These are phyloP conservation scores for Triticum urartu DNA, from an alignment of 176 grass and related monocot species.

Conservation along the genomic window DNA sequence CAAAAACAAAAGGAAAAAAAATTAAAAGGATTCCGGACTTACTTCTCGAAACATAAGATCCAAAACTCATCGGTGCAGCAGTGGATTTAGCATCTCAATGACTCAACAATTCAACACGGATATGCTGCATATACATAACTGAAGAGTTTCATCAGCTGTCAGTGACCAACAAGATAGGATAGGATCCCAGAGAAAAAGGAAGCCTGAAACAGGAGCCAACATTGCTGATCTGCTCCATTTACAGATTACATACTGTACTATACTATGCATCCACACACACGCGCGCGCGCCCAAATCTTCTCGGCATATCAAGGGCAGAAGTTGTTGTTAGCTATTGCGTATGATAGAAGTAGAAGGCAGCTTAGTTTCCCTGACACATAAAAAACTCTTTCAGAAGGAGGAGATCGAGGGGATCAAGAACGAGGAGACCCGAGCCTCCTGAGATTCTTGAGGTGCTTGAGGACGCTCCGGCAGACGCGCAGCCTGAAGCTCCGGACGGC, in stretches of 20 bases:
- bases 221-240: slow-evolving; percentile 7
- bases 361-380: not conserved
- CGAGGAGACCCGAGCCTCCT: slow-evolving; percentile 23
- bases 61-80: not conserved
- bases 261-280: not conserved
- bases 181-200: not conserved
- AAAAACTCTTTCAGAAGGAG: no score
- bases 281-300: not conserved
- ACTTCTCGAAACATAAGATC: not conserved
- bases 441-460: slow-evolving; percentile 35
- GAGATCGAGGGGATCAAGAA: not conserved
- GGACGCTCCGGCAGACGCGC: slow-evolving; percentile 36
- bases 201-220: slow-evolving; percentile 13
- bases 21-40: not conserved
- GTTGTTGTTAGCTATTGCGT: slow-evolving; percentile 15
- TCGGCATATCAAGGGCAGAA: slow-evolving; percentile 7
- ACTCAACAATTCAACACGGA: not conserved
- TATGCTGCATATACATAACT: not conserved
- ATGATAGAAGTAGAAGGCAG: not conserved
- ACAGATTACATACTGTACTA: slow-evolving; percentile 5
- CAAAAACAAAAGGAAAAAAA: no score
- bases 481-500: slow-evolving; percentile 31
- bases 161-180: not conserved
- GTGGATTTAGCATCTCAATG: not conserved
- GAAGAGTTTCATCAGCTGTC: slow-evolving; percentile 1